These are phyloP conservation scores for Guadua angustifolia DNA, from an alignment of 176 grass and related monocot species.

Conservation along the genomic window DNA sequence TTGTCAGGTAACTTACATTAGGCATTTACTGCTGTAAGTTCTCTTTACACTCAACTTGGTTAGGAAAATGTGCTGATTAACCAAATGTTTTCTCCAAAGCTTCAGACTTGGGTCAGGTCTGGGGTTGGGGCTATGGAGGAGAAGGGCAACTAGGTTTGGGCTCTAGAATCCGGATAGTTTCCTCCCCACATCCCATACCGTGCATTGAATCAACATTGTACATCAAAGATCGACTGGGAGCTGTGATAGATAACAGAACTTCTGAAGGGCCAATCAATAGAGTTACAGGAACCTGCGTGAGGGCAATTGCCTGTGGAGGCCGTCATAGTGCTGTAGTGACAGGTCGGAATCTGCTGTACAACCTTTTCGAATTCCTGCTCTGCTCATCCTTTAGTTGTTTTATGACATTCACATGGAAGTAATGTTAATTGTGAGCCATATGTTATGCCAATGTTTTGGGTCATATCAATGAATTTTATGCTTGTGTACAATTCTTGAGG, in stretches of 20 bases:
- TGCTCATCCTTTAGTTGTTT: not conserved
- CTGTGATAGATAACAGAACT: constrained; percentile 62
- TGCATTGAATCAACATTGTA: constrained; percentile 83
- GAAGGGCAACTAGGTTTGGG: constrained; percentile 98
- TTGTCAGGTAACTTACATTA: constrained; percentile 81
- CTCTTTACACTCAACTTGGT: not conserved
- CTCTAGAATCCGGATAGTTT: constrained; percentile 83
- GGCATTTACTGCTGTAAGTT: not conserved
- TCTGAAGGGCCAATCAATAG: constrained; percentile 64
- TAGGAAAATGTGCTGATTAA: constrained; percentile 41
- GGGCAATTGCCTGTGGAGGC: constrained; percentile 93
- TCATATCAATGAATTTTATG: not conserved
- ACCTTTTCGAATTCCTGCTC: not conserved
- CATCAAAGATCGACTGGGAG: constrained; percentile 59
- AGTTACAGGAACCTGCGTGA: constrained; percentile 70
- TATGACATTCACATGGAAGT: not conserved
- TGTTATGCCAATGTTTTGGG: not conserved
- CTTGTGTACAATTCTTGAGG: not conserved
- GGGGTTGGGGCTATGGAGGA: constrained; percentile 99
- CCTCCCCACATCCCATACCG: constrained; percentile 86
- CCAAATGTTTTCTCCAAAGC: constrained; percentile 46
- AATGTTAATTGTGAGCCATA: not conserved
- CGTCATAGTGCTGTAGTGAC: constrained; percentile 96
- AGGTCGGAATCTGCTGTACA: constrained; percentile 49
- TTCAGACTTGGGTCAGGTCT: constrained; percentile 96